Percentiles rank a stretch among this genome's conserved stretches.
These are phyloP conservation scores for Daedaleopsis nitida DNA, from an alignment of 768 basidiomycete species.

Conservation along the genomic window DNA sequence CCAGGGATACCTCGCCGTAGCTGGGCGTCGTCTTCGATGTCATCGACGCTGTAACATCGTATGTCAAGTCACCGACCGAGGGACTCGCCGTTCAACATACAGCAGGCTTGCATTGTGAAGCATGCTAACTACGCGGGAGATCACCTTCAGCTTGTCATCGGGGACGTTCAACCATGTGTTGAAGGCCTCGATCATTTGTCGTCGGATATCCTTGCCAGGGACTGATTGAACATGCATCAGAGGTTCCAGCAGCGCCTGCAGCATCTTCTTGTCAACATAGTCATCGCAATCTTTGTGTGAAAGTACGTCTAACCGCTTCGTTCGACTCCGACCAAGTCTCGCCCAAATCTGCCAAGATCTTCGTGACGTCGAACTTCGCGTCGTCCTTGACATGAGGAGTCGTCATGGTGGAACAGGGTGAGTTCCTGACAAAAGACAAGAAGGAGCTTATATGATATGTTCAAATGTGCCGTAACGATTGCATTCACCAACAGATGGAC, in stretches of 20 bases:
- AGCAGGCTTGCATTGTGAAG: slow-evolving; percentile 92
- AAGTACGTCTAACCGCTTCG: too few species aligned
- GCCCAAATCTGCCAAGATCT: too few species aligned
- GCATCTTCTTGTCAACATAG: too few species aligned
- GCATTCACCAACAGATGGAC: too few species aligned
- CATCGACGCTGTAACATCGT: slow-evolving; percentile 69
- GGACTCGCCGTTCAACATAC: slow-evolving; percentile 44
- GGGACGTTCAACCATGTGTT: slow-evolving; percentile 91
- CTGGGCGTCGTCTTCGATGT: slow-evolving; percentile 91
- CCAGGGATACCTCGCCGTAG: slow-evolving; percentile 85
- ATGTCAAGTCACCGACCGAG: neutral
- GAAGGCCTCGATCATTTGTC: slow-evolving; percentile 89
- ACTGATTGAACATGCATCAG: slow-evolving; percentile 81
- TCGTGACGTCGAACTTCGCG: too few species aligned
- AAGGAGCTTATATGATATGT: too few species aligned
- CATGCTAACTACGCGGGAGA: slow-evolving; percentile 87
- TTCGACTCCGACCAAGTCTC: too few species aligned
- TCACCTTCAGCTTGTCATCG: slow-evolving; percentile 63
- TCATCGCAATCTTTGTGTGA: too few species aligned
- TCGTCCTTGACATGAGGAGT: too few species aligned
- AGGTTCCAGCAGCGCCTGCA: slow-evolving; percentile 74
- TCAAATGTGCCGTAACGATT: too few species aligned
- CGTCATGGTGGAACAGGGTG: too few species aligned
- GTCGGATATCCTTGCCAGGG: slow-evolving; percentile 92
- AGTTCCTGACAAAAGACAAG: too few species aligned